Evolutionary conservation across 202 grass and related monocot species (phyloP).

Genomic region (Schoenoplectus tabernaemontani): DNA sequence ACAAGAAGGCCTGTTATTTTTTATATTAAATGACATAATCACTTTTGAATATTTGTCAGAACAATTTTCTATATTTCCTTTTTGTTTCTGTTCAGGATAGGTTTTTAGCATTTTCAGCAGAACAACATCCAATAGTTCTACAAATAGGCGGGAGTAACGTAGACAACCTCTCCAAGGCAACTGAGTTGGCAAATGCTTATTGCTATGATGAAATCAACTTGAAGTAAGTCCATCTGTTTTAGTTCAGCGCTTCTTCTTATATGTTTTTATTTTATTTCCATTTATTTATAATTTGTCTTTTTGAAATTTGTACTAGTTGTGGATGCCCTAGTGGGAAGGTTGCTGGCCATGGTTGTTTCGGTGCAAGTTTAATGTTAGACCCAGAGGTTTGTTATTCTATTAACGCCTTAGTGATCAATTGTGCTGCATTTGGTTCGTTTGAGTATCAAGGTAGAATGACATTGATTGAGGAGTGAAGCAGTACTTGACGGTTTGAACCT

Average conservation of each 20-base stretch:
- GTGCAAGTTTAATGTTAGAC: slow-evolving; percentile 83
- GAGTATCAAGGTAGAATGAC: slow-evolving; percentile 12
- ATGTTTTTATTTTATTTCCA: background rate
- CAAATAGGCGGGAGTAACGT: slow-evolving; percentile 97
- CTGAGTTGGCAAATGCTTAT: slow-evolving; percentile 84
- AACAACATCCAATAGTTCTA: slow-evolving; percentile 82
- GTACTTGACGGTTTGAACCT: background rate
- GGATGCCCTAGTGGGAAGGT: slow-evolving; percentile 90
- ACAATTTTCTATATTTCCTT: background rate
- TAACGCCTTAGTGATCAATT: background rate
- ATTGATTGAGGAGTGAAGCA: background rate
- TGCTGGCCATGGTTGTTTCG: slow-evolving; percentile 93
- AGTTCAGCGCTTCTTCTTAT: slow-evolving; percentile 10
- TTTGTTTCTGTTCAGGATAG: slow-evolving; percentile 49
- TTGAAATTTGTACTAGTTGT: slow-evolving; percentile 46
- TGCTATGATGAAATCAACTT: slow-evolving; percentile 91
- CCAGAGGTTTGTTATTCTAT: slow-evolving; percentile 67
- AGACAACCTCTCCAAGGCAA: slow-evolving; percentile 72
- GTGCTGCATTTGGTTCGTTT: background rate
- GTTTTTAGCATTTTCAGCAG: slow-evolving; percentile 80
- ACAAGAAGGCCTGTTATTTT: background rate
- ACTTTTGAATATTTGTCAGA: background rate
- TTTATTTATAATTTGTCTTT: slow-evolving; percentile 8
- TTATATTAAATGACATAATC: background rate
- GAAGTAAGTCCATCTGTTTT: slow-evolving; percentile 41